phyloP scores from a whole-genome alignment of 1,284 basidiomycete species.

The Cystobasidium slooffiae region DNA sequence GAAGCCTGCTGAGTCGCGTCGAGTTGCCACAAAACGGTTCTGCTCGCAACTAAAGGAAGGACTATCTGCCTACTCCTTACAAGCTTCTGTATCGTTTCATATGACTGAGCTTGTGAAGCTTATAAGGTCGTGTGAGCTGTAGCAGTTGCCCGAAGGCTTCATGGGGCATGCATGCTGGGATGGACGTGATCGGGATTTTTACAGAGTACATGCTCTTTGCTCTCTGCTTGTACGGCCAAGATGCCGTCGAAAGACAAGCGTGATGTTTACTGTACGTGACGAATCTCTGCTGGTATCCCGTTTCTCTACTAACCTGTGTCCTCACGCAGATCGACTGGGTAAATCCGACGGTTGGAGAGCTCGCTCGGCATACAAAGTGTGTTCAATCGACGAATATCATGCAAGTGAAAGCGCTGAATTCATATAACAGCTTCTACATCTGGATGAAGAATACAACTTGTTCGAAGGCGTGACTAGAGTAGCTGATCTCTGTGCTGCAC shows the following conservation, averaged over 20 bases:
- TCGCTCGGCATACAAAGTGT: conserved; percentile 64
- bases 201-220: neutral
- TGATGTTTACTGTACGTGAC: conserved; percentile 36
- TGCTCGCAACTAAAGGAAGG: no score
- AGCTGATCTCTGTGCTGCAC: conserved; percentile 66
- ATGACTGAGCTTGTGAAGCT: no score
- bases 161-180: neutral
- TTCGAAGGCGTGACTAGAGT: conserved; percentile 54
- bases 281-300: neutral
- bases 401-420: neutral
- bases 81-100: no score
- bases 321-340: conserved; percentile 34
- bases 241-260: conserved; percentile 40
- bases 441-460: conserved; percentile 62
- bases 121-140: no score
- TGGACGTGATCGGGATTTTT: neutral
- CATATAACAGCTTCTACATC: conserved; percentile 55
- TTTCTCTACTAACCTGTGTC: neutral
- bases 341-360: conserved; percentile 60
- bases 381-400: conserved; percentile 52
- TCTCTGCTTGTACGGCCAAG: neutral
- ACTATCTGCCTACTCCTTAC: no score
- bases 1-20: no score
- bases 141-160: no score
- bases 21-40: no score